phyloP scores from a whole-genome alignment of 768 basidiomycete species.

The Pleurotus tuber-regium region DNA sequence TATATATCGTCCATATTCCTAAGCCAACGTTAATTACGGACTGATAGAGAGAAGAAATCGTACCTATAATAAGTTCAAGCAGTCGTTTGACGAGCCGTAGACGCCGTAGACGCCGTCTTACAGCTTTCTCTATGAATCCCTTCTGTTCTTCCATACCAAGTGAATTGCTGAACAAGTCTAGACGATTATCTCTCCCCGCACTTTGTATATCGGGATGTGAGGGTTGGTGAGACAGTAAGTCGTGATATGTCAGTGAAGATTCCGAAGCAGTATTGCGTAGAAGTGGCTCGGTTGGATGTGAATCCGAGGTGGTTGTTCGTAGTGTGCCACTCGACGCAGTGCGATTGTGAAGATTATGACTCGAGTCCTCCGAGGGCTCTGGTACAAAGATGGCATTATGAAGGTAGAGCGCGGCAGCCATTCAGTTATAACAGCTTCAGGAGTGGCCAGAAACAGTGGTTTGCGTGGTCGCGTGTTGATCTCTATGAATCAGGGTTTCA shows the following conservation, averaged over 20 bases:
- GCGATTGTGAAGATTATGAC: slow-evolving; percentile 22
- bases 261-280: slow-evolving; percentile 29
- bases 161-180: slow-evolving; percentile 26
- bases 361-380: slow-evolving; percentile 24
- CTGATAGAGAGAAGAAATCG: slow-evolving; percentile 15
- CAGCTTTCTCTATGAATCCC: slow-evolving; percentile 19
- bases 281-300: slow-evolving; percentile 43
- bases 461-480: slow-evolving; percentile 9
- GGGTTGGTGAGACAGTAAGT: slow-evolving; percentile 32
- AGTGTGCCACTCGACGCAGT: slow-evolving; percentile 23
- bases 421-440: too few relatives aligned
- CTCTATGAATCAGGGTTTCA: too few relatives aligned
- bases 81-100: slow-evolving; percentile 25
- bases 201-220: slow-evolving; percentile 22
- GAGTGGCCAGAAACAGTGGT: slow-evolving; percentile 20
- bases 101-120: slow-evolving; percentile 26
- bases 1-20: slow-evolving; percentile 56
- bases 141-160: slow-evolving; percentile 27
- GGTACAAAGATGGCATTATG: slow-evolving; percentile 51
- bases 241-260: slow-evolving; percentile 27
- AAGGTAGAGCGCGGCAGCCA: slow-evolving; percentile 60
- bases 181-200: slow-evolving; percentile 25
- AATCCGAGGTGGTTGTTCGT: slow-evolving; percentile 35
- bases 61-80: slow-evolving; percentile 38
- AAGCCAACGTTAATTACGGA: slow-evolving; percentile 32